phyloP scores from a whole-genome alignment of 2,329 filamentous ascomycete species.

The Alternaria triticimaculans region DNA sequence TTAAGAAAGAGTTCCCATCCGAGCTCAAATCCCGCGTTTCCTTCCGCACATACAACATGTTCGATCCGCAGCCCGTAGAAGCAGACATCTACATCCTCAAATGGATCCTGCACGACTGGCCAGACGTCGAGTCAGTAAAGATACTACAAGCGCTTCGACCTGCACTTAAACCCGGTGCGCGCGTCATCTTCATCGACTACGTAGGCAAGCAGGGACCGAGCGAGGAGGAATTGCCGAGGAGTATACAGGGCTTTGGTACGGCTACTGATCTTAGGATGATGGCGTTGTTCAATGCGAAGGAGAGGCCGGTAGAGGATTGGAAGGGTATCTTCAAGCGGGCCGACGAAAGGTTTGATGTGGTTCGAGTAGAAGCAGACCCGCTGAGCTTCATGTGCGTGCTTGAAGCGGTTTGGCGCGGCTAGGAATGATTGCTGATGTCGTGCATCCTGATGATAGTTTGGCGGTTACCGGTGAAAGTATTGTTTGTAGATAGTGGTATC shows the following conservation, averaged over 20 bases:
- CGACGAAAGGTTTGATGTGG: constrained; percentile 56
- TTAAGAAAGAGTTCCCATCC: constrained; percentile 30
- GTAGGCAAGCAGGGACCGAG: constrained; percentile 40
- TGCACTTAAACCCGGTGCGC: constrained; percentile 62
- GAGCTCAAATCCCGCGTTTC: constrained; percentile 36
- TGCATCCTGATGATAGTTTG: neutral
- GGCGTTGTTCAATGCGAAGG: constrained; percentile 58
- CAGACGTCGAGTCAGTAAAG: constrained; percentile 54
- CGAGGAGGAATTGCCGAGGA: constrained; percentile 31
- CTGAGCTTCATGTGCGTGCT: constrained; percentile 35
- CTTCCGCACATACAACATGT: constrained; percentile 63
- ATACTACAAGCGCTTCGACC: constrained; percentile 58
- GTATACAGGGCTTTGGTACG: constrained; percentile 35
- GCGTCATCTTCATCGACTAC: constrained; percentile 53
- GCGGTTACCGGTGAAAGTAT: too few relatives aligned
- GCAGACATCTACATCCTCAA: constrained; percentile 64
- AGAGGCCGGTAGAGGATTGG: constrained; percentile 57
- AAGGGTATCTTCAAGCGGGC: constrained; percentile 54
- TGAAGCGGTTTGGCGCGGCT: constrained; percentile 36
- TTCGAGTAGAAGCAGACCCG: constrained; percentile 29
- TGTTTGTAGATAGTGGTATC: neutral
- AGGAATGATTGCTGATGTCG: neutral
- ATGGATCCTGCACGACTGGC: constrained; percentile 68
- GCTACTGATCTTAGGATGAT: constrained; percentile 60
- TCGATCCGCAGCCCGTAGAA: constrained; percentile 61